phyloP scores from a whole-genome alignment of 257 asterid genomes.

The Solanum peruvianum region DNA sequence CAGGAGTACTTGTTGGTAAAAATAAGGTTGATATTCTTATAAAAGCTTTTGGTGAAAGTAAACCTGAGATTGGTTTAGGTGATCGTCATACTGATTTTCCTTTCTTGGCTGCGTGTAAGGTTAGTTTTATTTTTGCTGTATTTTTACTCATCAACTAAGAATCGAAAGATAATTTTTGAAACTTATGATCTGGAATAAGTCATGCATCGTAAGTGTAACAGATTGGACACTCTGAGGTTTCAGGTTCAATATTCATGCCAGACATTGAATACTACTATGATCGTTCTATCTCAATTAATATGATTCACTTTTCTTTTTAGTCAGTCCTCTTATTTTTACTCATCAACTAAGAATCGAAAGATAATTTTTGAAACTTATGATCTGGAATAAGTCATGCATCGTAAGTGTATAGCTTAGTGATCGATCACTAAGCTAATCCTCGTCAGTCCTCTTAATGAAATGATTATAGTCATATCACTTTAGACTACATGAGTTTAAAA shows the following conservation, averaged over 20 bases:
- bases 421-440: too few relatives aligned
- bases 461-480: background rate
- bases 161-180: background rate
- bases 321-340: background rate
- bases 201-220: accelerated
- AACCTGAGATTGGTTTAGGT: slow-evolving; percentile 51
- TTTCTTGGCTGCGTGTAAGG: slow-evolving; percentile 50
- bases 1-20: slow-evolving; percentile 46
- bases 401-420: background rate
- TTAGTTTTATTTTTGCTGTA: background rate
- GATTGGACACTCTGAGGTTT: background rate
- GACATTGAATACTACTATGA: background rate
- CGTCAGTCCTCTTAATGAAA: accelerated
- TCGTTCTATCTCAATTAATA: too few relatives aligned
- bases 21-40: slow-evolving; percentile 30
- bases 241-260: background rate
- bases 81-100: slow-evolving; percentile 46
- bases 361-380: background rate
- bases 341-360: background rate
- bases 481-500: accelerated
- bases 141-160: background rate
- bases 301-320: background rate
- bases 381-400: background rate
- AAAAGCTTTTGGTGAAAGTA: slow-evolving; percentile 33
- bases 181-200: background rate